These are phyloP conservation scores for Rhizopogon roseolus DNA, from an alignment of 768 basidiomycete genomes.

Conservation along the genomic window DNA sequence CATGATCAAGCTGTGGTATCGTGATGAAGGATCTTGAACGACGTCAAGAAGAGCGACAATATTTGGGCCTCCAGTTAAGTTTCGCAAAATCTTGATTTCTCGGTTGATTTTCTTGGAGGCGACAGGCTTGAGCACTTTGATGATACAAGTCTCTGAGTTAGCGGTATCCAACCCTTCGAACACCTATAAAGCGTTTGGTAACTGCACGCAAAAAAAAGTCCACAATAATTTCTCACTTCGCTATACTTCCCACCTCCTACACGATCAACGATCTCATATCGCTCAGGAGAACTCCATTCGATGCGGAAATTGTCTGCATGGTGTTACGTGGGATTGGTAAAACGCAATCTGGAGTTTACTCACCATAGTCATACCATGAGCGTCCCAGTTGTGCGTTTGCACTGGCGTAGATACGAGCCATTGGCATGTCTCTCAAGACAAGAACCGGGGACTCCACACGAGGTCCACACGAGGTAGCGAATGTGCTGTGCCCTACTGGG, in stretches of 20 bases:
- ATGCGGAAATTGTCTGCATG: constrained; percentile 50
- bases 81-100: constrained; percentile 70
- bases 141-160: constrained; percentile 49
- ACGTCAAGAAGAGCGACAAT: constrained; percentile 63
- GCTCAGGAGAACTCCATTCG: constrained; percentile 62
- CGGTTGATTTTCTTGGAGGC: constrained; percentile 64
- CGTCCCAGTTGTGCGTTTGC: constrained; percentile 54
- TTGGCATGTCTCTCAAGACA: constrained; percentile 17
- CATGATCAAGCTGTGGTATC: constrained; percentile 62
- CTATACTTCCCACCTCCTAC: constrained; percentile 66
- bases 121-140: constrained; percentile 74
- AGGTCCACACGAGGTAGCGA: constrained; percentile 12
- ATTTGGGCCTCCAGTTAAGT: constrained; percentile 68
- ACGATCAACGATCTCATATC: constrained; percentile 61
- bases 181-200: constrained; percentile 29
- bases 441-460: constrained; percentile 12
- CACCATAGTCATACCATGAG: constrained; percentile 63
- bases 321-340: constrained; percentile 1
- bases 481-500: constrained; percentile 13
- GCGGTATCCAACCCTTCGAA: constrained; percentile 58
- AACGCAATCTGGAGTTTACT: constrained; percentile 8
- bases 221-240: constrained; percentile 35
- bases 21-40: constrained; percentile 57
- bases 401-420: constrained; percentile 51
- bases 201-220: background rate